A percentile compares a stretch with the other conserved stretches of the same genome.
These are phyloP conservation scores for Elsinoe batatas DNA, from an alignment of 2,329 filamentous ascomycete species.

Conservation along the genomic window DNA sequence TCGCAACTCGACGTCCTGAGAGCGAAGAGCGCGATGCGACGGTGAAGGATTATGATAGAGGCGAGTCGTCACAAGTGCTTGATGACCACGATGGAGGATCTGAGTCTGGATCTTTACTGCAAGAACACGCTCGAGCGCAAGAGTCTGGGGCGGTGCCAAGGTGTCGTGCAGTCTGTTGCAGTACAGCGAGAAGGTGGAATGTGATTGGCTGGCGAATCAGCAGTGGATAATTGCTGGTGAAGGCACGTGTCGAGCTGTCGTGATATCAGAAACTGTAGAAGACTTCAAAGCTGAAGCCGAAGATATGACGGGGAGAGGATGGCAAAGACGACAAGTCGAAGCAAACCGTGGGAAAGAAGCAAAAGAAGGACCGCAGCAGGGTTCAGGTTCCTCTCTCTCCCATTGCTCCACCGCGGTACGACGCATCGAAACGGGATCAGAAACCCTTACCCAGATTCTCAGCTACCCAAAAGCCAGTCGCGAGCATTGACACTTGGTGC, in stretches of 20 bases:
- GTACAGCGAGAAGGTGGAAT: neutral
- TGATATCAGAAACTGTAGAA: neutral
- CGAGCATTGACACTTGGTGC: neutral
- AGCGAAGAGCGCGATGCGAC: conserved; percentile 1
- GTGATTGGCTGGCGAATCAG: neutral
- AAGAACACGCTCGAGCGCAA: conserved; percentile 2
- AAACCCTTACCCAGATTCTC: conserved; percentile 10
- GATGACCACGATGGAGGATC: neutral
- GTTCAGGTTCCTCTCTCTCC: neutral
- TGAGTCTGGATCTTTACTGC: neutral
- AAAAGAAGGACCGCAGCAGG: neutral
- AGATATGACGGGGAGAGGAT: neutral
- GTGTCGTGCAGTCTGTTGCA: neutral
- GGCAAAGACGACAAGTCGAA: neutral
- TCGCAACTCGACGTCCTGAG: conserved; percentile 9
- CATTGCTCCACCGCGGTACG: conserved; percentile 8
- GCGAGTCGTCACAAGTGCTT: neutral
- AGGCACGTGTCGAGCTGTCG: neutral
- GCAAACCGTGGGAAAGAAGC: conserved; percentile 7
- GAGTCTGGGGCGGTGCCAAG: neutral
- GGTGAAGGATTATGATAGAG: neutral
- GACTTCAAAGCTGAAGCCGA: neutral
- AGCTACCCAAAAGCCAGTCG: conserved; percentile 1
- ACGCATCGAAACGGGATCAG: conserved; percentile 8
- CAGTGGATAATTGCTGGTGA: neutral